Base-by-base conservation (phyloP, 768 basidiomycete species). In the Filobasidium wieringae region DNA sequence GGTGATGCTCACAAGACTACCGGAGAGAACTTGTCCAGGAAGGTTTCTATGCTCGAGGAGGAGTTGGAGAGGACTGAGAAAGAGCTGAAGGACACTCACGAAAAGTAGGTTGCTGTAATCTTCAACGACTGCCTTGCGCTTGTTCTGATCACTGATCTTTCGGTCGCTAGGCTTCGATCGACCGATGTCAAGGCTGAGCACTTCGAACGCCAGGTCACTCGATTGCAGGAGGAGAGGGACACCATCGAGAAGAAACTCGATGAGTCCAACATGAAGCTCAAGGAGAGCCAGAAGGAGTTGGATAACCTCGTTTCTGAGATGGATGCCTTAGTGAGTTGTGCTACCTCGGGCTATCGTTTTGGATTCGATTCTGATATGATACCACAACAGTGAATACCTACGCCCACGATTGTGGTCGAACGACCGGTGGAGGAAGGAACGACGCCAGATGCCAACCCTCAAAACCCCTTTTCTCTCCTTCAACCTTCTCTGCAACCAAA, bases 151-250 rank as follows among this genome's bases (percentile, higher is more conserved):
- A 51, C 19, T 37, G 39, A n/a, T 31, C 24, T 32, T 34, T 7
- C 7, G 30, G 26, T 9, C 33, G 3, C 1, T 66, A 97, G 93
- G 75, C 80, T 99, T 66, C 80, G 93, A 62, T 88, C 93, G 70
- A 90, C 93, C 57, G 95, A 99, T 71, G 86, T 97, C 76, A 99
- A 96, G 78, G 93, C 93, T 9, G 95, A 99, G 75, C 90, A 97
- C 77, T 95, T 88, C 72, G 93, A 96, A 76, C 83, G 91, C 50
- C 88, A 92, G 71, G 84, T 95, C 19, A 79, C 82, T 64, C 81
- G 87, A 41, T 78, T 82, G 49, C 92, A 96, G 72, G 83, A 87
- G 70, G 95, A 99, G 74, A 84, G 92, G 51, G 93, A 97, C 72
- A 68, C 72, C 37, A 90, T 87, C 88, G 92, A 95, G 82, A 82